Conservation (phyloP, 2,329 filamentous ascomycete genomes). For the Fusarium dlaminii region DNA sequence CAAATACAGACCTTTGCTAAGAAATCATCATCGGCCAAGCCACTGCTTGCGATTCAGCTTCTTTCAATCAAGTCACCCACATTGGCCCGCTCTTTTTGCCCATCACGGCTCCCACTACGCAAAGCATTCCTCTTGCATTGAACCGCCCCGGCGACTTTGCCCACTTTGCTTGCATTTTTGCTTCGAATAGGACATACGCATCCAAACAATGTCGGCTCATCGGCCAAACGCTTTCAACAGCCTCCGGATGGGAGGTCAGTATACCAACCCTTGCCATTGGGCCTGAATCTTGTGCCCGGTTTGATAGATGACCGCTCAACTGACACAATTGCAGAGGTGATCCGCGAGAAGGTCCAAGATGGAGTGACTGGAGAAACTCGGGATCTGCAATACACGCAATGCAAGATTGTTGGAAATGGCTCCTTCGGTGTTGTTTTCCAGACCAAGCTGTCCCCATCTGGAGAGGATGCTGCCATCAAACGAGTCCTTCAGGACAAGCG, state of each 20-base stretch:
- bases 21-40: conserved; percentile 1
- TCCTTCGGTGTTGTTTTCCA: conserved; percentile 99
- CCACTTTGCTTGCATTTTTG: conserved; percentile 42
- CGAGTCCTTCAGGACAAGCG: conserved; percentile 98
- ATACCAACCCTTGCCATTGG: conserved; percentile 17
- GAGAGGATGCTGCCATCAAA: conserved; percentile 99
- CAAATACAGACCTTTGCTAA: conserved; percentile 30
- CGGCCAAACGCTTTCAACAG: conserved; percentile 87
- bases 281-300: background rate
- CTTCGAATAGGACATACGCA: conserved; percentile 39
- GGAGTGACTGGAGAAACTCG: conserved; percentile 95
- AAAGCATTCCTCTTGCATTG: conserved; percentile 43
- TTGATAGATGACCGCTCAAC: conserved; percentile 3
- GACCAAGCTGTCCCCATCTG: conserved; percentile 96
- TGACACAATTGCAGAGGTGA: conserved; percentile 74
- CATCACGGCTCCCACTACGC: conserved; percentile 50
- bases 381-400: conserved; percentile 98
- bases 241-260: conserved; percentile 97
- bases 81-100: conserved; percentile 43
- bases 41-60: conserved; percentile 24
- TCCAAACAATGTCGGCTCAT: conserved; percentile 80
- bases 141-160: conserved; percentile 35
- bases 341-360: conserved; percentile 99
- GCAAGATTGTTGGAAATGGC: conserved; percentile 99
- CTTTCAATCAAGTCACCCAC: conserved; percentile 20